Percentiles rank a stretch among this genome's conserved stretches.
Conservation (phyloP, 306 rosid genomes). For the Ziziphus jujuba region DNA sequence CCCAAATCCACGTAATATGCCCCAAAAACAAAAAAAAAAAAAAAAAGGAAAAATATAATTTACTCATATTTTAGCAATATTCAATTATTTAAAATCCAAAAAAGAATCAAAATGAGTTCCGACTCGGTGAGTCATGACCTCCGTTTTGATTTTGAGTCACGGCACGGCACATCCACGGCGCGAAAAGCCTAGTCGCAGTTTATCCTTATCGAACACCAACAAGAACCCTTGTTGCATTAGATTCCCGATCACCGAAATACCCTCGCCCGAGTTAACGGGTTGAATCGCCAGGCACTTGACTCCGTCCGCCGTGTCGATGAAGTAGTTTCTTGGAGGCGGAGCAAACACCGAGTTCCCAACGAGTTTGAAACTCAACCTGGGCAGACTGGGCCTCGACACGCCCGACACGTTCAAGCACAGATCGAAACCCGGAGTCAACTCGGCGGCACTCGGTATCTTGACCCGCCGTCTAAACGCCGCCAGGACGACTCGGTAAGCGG, state of each 20-base stretch:
- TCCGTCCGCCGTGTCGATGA: slow-evolving; percentile 48
- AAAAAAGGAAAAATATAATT: too few relatives aligned
- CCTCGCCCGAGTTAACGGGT: slow-evolving; percentile 48
- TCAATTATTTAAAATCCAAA: not conserved
- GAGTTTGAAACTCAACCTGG: slow-evolving; percentile 49
- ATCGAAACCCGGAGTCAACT: slow-evolving; percentile 45
- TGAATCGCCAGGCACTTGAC: slow-evolving; percentile 65
- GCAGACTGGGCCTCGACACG: slow-evolving; percentile 35
- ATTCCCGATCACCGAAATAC: slow-evolving; percentile 75
- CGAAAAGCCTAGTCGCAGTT: slow-evolving; percentile 66
- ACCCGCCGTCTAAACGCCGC: slow-evolving; percentile 43
- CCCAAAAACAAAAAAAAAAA: slow-evolving; percentile 12
- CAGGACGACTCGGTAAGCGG: slow-evolving; percentile 49
- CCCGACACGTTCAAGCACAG: slow-evolving; percentile 64
- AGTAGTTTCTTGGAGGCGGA: slow-evolving; percentile 70
- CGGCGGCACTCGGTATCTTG: slow-evolving; percentile 16
- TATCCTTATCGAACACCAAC: slow-evolving; percentile 66
- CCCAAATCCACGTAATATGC: slow-evolving; percentile 1
- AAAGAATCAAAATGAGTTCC: slow-evolving; percentile 1
- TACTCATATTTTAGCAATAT: not conserved
- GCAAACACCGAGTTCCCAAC: slow-evolving; percentile 42
- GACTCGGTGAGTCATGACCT: slow-evolving; percentile 23
- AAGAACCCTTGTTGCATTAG: slow-evolving; percentile 82
- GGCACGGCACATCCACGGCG: slow-evolving; percentile 70
- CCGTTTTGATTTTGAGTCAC: slow-evolving; percentile 21